Base-by-base conservation (phyloP, 805 yeast genomes). In the Torulaspora indica region DNA sequence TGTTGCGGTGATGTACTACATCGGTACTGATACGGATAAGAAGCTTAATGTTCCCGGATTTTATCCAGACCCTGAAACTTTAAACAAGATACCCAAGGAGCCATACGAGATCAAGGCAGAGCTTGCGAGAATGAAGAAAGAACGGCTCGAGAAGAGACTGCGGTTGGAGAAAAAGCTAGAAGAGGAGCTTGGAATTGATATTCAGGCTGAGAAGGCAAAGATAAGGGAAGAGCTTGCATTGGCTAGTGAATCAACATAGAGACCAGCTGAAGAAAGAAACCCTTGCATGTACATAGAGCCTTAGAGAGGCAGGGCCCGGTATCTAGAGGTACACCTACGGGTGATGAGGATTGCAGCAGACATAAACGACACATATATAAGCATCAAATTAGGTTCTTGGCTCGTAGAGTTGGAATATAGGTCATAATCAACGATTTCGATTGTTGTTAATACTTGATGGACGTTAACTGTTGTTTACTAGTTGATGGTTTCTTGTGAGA, bases 1-100 rank as follows among this genome's bases (percentile, higher is more conserved):
- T 0, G 85, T 90, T 37, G 75, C 78, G n/a, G 84, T 88, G 58
- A 90, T 90, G 98, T 83, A 87, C 66, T 90, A 84, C 56, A 90
- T 88, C 35, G 97, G 98, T 61, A 76, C 84, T 31, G 90, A 90
- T 56, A 84, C 97, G 1, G 95, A 90, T 64, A 78, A 74, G 56
- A 90, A 88, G 69, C 80, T 90, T 64, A 86, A 88, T 60, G 81
- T 89, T 38, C 95, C 95, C 7, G 96, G 96, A 15, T 90, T 87
- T 67, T 89, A 96, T 95, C 98, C 98, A 2, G 97, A 89, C 63
- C 96, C 96, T 33, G 84, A 85, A 33, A 84, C 96, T 2, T 73
- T 88, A 54, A 89, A 90, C 62, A 83, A 86, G 67, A 82, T 90
- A 28, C 98, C 98, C 2, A 90, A 89, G 58, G 96, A 90, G 59